Evolutionary conservation across 768 basidiomycete species (phyloP).

Genomic region (Hortiboletus campestris): DNA sequence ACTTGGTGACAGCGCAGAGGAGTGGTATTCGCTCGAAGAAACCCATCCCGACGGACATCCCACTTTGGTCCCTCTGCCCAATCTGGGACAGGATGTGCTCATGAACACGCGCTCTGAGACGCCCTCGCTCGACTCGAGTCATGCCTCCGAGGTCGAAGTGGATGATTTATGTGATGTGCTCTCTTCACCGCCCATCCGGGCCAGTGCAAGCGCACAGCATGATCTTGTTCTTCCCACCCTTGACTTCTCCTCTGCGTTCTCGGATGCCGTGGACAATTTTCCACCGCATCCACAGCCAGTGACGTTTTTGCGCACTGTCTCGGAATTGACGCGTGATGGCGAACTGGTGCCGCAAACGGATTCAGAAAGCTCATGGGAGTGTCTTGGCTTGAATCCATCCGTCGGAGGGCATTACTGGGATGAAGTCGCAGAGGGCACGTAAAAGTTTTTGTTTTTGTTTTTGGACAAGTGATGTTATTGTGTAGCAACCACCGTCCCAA

Average conservation of each 20-base stretch:
- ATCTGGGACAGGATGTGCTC: slow-evolving; percentile 1
- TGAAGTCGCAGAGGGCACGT: not conserved
- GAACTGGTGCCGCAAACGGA: not conserved
- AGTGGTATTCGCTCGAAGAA: slow-evolving; percentile 78
- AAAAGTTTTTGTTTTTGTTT: not conserved
- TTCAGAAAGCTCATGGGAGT: slow-evolving; percentile 20
- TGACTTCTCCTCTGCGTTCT: slow-evolving; percentile 60
- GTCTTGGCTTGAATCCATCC: slow-evolving; percentile 15
- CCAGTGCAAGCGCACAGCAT: slow-evolving; percentile 51
- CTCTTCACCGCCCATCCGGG: slow-evolving; percentile 12
- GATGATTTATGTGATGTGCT: slow-evolving; percentile 5
- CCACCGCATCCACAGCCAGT: slow-evolving; percentile 12
- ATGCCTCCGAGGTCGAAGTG: slow-evolving; percentile 4
- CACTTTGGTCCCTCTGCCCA: not conserved
- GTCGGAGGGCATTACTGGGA: not conserved
- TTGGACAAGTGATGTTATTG: no score
- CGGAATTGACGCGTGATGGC: slow-evolving; percentile 19
- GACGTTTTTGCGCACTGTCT: slow-evolving; percentile 22
- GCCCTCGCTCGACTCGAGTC: not conserved
- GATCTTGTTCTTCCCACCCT: slow-evolving; percentile 78
- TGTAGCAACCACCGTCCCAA: no score
- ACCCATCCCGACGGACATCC: slow-evolving; percentile 20
- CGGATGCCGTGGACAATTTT: slow-evolving; percentile 2
- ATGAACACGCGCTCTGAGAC: not conserved
- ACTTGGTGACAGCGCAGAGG: slow-evolving; percentile 67